Base-by-base conservation (phyloP, 768 basidiomycete genomes). In the Suillus bovinus region DNA sequence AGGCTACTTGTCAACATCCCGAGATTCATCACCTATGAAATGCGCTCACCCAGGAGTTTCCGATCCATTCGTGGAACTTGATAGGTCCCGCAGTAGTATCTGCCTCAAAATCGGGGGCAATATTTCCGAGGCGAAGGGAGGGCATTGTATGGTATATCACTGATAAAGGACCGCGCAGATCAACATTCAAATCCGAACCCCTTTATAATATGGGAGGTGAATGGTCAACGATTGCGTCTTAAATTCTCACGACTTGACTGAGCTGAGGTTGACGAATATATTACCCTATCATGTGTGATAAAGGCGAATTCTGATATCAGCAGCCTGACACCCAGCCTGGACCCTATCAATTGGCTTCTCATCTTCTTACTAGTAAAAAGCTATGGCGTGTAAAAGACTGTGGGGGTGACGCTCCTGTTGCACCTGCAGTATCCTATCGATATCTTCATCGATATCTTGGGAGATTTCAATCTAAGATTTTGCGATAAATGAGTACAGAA, bases 361-460 rank as follows among this genome's bases (percentile, higher is more conserved):
- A n/a, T 27, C 7, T 29, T 64, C 29, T 20, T 8, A 53, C 80
- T 79, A 99, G 75, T 96, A 99, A 75, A 90, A 99, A 38, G 87
- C 92, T 41, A 99, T 91, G 7, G 91, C 89, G 71, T 98, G 96
- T 44, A 99, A 80, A 27, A 99, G 78, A 73, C 85, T 88, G 74
- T 99, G 97, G 1, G 97, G 94, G 70, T 98, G 95, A 46, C 86
- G 90, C 58, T 93, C 91, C 71, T 93, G 87, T 67, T 99, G 97
- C 13, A 72, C 73, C 69, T 89, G 81, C n/a, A 99, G 77, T 65
- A 99, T 94, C 59, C 80, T 80, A 68, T 92, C 92, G 58, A 99
- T 97, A 47, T 90, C 90, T 71, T 91, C 90, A 74, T 99, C 97
- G 58, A 99, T 82, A 71, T 99, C 96, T 62, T 84, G 80, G 7